Evolutionary conservation across 1,284 basidiomycete species (phyloP).

Genomic region (Pseudozyma hubeiensis): DNA sequence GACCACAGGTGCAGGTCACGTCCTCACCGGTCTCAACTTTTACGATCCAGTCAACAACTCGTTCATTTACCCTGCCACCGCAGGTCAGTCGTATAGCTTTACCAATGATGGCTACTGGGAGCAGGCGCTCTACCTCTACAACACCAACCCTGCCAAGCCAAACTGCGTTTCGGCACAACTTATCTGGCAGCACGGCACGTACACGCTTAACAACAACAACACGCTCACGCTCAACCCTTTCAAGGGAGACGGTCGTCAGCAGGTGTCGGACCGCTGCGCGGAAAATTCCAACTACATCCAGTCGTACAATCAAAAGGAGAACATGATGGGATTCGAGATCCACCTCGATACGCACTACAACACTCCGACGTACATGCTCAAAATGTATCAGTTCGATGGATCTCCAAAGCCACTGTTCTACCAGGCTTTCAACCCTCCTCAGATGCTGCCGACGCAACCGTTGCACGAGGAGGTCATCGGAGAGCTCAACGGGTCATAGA

Average conservation of each 20-base stretch:
- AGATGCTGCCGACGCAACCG: conserved; percentile 63
- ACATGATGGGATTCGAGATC: conserved; percentile 51
- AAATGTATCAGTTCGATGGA: conserved; percentile 58
- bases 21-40: conserved; percentile 62
- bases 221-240: conserved; percentile 56
- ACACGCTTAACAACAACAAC: conserved; percentile 48
- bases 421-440: conserved; percentile 54
- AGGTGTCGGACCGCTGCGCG: conserved; percentile 40
- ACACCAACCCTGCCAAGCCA: conserved; percentile 56
- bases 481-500: conserved; percentile 31
- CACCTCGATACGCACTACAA: conserved; percentile 35
- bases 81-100: conserved; percentile 65
- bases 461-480: conserved; percentile 50
- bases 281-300: conserved; percentile 50
- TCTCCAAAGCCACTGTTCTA: conserved; percentile 52
- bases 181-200: conserved; percentile 67
- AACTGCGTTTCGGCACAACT: conserved; percentile 64
- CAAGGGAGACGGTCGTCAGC: conserved; percentile 57
- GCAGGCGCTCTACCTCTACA: conserved; percentile 59
- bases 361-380: conserved; percentile 38
- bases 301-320: conserved; percentile 53
- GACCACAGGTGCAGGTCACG: conserved; percentile 58
- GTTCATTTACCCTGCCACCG: conserved; percentile 58
- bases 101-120: conserved; percentile 65
- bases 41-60: conserved; percentile 63